These are phyloP conservation scores for Pyrenophora teres DNA, from an alignment of 2,329 filamentous ascomycete species.

Conservation along the genomic window DNA sequence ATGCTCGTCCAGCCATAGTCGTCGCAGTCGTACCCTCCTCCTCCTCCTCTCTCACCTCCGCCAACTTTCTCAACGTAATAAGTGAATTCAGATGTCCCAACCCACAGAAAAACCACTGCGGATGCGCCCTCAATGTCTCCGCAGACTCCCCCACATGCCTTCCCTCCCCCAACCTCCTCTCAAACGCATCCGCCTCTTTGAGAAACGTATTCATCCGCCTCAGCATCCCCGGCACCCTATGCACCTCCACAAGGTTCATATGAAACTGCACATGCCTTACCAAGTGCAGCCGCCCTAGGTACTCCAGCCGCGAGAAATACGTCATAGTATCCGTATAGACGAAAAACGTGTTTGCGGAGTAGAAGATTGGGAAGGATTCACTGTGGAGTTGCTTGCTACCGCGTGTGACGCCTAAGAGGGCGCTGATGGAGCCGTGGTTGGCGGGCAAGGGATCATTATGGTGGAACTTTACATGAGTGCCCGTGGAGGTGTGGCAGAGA, in stretches of 20 bases:
- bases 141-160: background rate
- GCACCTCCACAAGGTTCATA: slow-evolving; percentile 7
- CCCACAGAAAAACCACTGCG: slow-evolving; percentile 10
- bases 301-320: slow-evolving; percentile 25
- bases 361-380: slow-evolving; percentile 27
- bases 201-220: slow-evolving; percentile 16
- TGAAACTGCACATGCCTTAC: slow-evolving; percentile 22
- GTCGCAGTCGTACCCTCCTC: too few relatives aligned
- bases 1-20: too few relatives aligned
- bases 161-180: background rate
- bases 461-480: slow-evolving; percentile 19
- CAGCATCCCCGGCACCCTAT: slow-evolving; percentile 3
- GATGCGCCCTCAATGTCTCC: background rate
- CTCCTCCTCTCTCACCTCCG: background rate
- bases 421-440: slow-evolving; percentile 10
- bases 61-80: slow-evolving; percentile 22
- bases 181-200: slow-evolving; percentile 14
- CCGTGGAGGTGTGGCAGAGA: slow-evolving; percentile 16
- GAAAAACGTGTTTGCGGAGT: slow-evolving; percentile 26
- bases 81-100: slow-evolving; percentile 11
- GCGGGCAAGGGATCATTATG: too few relatives aligned
- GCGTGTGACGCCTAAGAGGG: slow-evolving; percentile 13
- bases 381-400: slow-evolving; percentile 21
- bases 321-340: slow-evolving; percentile 18
- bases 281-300: slow-evolving; percentile 26